phyloP scores from a whole-genome alignment of 1,284 basidiomycete species.

The Marasmius fiardii region DNA sequence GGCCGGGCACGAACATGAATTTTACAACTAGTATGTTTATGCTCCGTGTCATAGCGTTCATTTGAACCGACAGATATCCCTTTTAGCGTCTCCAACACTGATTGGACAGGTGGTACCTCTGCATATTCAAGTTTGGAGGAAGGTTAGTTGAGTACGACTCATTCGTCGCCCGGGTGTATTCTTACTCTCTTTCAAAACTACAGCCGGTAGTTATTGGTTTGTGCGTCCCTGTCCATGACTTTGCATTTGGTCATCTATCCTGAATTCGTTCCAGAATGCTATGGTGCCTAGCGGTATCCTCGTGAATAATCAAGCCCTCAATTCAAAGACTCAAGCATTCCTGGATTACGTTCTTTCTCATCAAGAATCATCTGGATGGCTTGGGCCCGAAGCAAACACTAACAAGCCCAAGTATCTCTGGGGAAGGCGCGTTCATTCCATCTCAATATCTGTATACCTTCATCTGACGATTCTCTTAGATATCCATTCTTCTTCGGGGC shows the following conservation, averaged over 20 bases:
- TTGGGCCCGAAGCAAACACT: constrained; percentile 53
- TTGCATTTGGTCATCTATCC: neutral
- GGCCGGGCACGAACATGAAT: constrained; percentile 52
- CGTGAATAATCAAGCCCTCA: constrained; percentile 41
- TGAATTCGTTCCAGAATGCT: constrained; percentile 38
- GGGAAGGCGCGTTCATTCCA: constrained; percentile 38
- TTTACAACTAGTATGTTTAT: constrained; percentile 43
- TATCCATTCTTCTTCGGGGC: constrained; percentile 55
- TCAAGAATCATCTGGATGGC: constrained; percentile 54
- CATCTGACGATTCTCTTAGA: constrained; percentile 19
- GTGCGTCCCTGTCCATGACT: neutral
- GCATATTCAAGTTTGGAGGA: constrained; percentile 52
- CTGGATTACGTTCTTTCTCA: constrained; percentile 53
- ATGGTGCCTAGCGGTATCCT: constrained; percentile 51
- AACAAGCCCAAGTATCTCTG: constrained; percentile 52
- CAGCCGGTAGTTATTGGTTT: constrained; percentile 5
- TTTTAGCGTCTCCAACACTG: constrained; percentile 42
- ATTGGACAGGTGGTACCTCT: constrained; percentile 49
- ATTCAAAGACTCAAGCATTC: constrained; percentile 46
- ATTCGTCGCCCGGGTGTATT: no score
- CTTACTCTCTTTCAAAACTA: neutral
- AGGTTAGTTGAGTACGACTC: constrained; percentile 29
- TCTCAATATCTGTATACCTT: neutral
- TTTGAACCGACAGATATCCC: neutral
- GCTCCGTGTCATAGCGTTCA: neutral